Evolutionary conservation across 140 eudicot species (phyloP), one percentile per base, ranked within the genome.

Genomic region (Bidens hawaiensis): DNA sequence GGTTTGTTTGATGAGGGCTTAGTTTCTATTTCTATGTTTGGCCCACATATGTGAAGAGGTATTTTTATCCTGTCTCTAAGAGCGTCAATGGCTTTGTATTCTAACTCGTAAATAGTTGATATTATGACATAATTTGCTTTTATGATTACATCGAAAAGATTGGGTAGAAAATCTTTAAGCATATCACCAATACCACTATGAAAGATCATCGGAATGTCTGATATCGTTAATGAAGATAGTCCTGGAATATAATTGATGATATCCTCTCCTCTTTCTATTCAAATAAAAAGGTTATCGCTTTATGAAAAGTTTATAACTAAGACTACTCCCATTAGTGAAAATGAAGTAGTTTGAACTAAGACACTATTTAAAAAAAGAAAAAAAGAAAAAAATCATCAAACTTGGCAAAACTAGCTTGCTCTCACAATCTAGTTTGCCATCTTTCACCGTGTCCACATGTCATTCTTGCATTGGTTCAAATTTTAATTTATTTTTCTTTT

Each of bases 241-340:
- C 89, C 89, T 0, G 95, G 95, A 28, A 85, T 82, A 61, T 77
- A 82, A 51, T 68, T 53, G n/a, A 85, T 66, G 10, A 4, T 15
- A n/a, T 79, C 76, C 12, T 77, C 58, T 62, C 83, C 83, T 42
- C 49, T 57, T 23, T 72, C 84, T 78, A 61, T 31, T 47, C 5
- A 8, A 27, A 8, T 3, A 27, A 47, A 64, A n/a, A n/a, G n/a
- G n/a, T n/a, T n/a, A n/a, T n/a, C n/a, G n/a, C n/a, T n/a, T n/a
- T n/a, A n/a, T n/a, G n/a, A n/a, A n/a, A n/a, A n/a, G n/a, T n/a
- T n/a, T n/a, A n/a, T n/a, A n/a, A n/a, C n/a, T n/a, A n/a, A n/a
- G n/a, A n/a, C n/a, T n/a, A n/a, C n/a, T n/a, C n/a, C n/a, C n/a
- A n/a, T n/a, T n/a, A n/a, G n/a, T n/a, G n/a, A n/a, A n/a, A n/a